These are phyloP conservation scores for Trichosporon ovoides DNA, from an alignment of 1,284 basidiomycete species.

Conservation along the genomic window DNA sequence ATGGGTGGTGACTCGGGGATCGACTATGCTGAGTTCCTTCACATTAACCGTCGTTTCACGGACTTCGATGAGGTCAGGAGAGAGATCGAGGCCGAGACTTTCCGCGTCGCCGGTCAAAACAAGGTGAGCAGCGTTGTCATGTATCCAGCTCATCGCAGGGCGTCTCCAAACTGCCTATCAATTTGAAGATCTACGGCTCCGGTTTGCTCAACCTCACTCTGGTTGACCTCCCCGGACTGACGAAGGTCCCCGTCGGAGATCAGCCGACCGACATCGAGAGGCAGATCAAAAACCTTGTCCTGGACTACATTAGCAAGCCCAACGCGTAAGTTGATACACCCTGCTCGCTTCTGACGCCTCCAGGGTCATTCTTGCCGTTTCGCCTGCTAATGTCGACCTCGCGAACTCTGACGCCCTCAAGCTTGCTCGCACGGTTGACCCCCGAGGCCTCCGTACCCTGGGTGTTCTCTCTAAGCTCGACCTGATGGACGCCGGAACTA, in stretches of 20 bases:
- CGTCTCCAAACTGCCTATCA: slow-evolving; percentile 90
- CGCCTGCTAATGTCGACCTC: slow-evolving; percentile 94
- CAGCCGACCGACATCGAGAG: slow-evolving; percentile 83
- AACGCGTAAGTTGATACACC: slow-evolving; percentile 75
- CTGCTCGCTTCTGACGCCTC: background rate
- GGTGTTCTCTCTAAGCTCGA: slow-evolving; percentile 96
- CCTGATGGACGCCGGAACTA: slow-evolving; percentile 97
- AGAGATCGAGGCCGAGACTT: slow-evolving; percentile 98
- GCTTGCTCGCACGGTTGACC: slow-evolving; percentile 84
- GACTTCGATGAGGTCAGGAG: slow-evolving; percentile 90
- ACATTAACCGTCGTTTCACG: slow-evolving; percentile 91
- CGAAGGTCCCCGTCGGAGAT: slow-evolving; percentile 74
- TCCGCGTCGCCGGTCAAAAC: slow-evolving; percentile 95
- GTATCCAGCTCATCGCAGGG: slow-evolving; percentile 51
- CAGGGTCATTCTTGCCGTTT: slow-evolving; percentile 93
- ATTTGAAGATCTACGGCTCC: slow-evolving; percentile 89
- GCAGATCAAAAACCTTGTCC: slow-evolving; percentile 87
- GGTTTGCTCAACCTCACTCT: slow-evolving; percentile 91
- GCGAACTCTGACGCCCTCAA: slow-evolving; percentile 98
- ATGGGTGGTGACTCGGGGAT: slow-evolving; percentile 49
- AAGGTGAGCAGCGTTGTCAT: slow-evolving; percentile 56
- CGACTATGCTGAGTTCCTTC: slow-evolving; percentile 96
- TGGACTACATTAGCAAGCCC: slow-evolving; percentile 93
- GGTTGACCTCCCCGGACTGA: slow-evolving; percentile 93
- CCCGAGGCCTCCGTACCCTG: slow-evolving; percentile 90